phyloP scores from a whole-genome alignment of 345 rosid genomes.

The Populus nigra region DNA sequence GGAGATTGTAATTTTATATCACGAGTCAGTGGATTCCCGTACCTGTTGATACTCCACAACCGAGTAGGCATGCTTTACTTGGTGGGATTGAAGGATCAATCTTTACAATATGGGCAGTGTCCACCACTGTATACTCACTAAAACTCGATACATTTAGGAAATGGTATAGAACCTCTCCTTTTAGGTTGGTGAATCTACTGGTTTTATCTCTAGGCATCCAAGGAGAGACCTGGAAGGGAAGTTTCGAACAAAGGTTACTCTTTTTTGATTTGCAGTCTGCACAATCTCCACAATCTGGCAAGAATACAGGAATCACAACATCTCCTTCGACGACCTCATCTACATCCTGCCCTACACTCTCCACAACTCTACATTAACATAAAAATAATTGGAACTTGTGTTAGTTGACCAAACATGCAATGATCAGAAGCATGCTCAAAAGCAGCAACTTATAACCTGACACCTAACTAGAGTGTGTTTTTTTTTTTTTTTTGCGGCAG shows the following conservation, averaged over 20 bases:
- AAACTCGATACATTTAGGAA: constrained; percentile 78
- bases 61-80: constrained; percentile 70
- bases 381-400: neutral
- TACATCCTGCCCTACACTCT: constrained; percentile 82
- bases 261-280: constrained; percentile 61
- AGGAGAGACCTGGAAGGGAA: constrained; percentile 65
- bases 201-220: constrained; percentile 76
- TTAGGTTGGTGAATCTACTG: constrained; percentile 72
- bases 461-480: too few species aligned
- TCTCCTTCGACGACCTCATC: constrained; percentile 60
- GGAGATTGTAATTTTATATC: too few species aligned
- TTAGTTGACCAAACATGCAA: neutral
- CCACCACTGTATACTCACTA: constrained; percentile 70
- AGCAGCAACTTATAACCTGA: too few species aligned
- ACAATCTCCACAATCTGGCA: constrained; percentile 76
- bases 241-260: constrained; percentile 71
- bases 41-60: constrained; percentile 93
- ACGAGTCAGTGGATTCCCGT: neutral
- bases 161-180: constrained; percentile 63
- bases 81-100: constrained; percentile 66
- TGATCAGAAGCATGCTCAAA: neutral
- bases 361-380: constrained; percentile 53
- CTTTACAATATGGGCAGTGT: constrained; percentile 61
- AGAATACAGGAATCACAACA: constrained; percentile 60
- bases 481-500: too few species aligned